Percentiles rank a stretch among this genome's conserved stretches.
These are phyloP conservation scores for Usnea hakonensis DNA, from an alignment of 495 filamentous ascomycete genomes.

Conservation along the genomic window DNA sequence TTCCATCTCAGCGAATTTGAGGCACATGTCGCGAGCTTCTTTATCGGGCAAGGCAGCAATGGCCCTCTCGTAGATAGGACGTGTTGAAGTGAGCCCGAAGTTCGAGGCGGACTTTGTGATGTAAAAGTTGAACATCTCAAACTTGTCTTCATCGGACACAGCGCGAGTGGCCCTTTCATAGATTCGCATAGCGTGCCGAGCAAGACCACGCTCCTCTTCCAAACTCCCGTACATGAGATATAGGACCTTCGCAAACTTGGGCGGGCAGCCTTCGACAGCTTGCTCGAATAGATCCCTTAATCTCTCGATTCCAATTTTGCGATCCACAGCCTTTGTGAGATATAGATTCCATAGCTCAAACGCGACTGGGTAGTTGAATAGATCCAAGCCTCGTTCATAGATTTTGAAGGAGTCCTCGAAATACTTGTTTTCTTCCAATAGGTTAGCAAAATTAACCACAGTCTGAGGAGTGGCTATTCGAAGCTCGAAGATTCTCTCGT, in stretches of 20 bases:
- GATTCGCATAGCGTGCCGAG: conserved; percentile 97
- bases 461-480: conserved; percentile 97
- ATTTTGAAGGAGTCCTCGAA: conserved; percentile 97
- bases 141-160: conserved; percentile 87
- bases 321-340: conserved; percentile 91
- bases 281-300: conserved; percentile 96
- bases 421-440: conserved; percentile 91
- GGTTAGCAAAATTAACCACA: conserved; percentile 95
- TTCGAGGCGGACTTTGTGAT: conserved; percentile 98
- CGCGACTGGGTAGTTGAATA: conserved; percentile 95
- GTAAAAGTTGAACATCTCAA: conserved; percentile 99
- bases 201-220: conserved; percentile 91
- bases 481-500: conserved; percentile 96
- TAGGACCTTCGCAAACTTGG: conserved; percentile 90
- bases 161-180: conserved; percentile 96
- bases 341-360: conserved; percentile 99
- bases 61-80: conserved; percentile 92
- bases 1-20: conserved; percentile 99
- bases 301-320: conserved; percentile 89
- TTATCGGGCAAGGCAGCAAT: conserved; percentile 86
- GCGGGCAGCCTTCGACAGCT: conserved; percentile 86
- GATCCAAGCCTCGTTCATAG: conserved; percentile 91
- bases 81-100: conserved; percentile 92
- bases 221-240: conserved; percentile 98
- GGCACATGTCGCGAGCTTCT: conserved; percentile 95